Percentiles rank a stretch among this genome's conserved stretches.
These are phyloP conservation scores for Penicillium crustosum DNA, from an alignment of 2,329 filamentous ascomycete species.

Conservation along the genomic window DNA sequence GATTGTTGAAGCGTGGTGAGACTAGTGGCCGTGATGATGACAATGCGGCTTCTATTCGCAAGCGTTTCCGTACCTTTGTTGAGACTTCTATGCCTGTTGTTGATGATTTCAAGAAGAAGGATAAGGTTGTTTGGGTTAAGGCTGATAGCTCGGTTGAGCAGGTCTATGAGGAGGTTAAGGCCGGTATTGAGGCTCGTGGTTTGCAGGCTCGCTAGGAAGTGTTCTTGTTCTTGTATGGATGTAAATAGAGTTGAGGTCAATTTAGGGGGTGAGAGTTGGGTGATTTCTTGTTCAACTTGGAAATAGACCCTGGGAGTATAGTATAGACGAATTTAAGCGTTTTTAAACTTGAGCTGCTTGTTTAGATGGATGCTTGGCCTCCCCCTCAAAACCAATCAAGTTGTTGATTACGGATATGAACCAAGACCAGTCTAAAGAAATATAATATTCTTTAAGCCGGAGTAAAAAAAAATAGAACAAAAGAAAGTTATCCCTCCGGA, in stretches of 20 bases:
- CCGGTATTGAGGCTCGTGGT: constrained; percentile 48
- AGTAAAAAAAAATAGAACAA: constrained; percentile 18
- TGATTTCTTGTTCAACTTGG: neutral
- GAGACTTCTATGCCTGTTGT: constrained; percentile 98
- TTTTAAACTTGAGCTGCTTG: neutral
- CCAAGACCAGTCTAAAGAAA: constrained; percentile 13
- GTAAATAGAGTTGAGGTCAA: constrained; percentile 1
- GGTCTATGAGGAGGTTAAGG: constrained; percentile 58
- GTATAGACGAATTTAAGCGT: neutral
- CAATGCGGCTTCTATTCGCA: constrained; percentile 92
- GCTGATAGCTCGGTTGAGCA: constrained; percentile 68
- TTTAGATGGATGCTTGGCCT: neutral
- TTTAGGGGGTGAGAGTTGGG: neutral
- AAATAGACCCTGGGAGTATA: constrained; percentile 3
- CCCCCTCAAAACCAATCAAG: neutral
- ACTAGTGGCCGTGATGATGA: constrained; percentile 90
- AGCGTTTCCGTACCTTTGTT: constrained; percentile 90
- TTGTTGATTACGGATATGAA: neutral
- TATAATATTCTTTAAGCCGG: constrained; percentile 20
- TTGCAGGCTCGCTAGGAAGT: constrained; percentile 26
- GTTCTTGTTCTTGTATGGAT: constrained; percentile 6
- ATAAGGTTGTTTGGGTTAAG: constrained; percentile 76
- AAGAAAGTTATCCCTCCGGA: constrained; percentile 19
- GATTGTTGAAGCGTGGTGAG: constrained; percentile 85
- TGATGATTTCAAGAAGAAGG: constrained; percentile 73